Evolutionary conservation across 257 asterid species (phyloP), one percentile per base, ranked within the genome.

Genomic region (Przewalskia tangutica): DNA sequence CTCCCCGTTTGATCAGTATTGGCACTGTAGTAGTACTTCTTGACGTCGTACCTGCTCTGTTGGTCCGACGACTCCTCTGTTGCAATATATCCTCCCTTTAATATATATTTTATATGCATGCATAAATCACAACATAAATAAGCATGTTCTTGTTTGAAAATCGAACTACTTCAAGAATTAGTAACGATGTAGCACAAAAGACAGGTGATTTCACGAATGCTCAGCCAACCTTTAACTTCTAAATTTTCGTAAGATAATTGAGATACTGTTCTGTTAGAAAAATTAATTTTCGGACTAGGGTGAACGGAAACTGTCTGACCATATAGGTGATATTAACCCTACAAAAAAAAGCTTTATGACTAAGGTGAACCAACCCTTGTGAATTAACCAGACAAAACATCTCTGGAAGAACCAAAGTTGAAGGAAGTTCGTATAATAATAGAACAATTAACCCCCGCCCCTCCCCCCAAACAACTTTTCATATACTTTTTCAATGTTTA

Each of bases 61-160:
- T 50, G 44, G 23, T 48, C 60, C 79, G 5, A 50, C 23, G 79
- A 2, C 79, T 27, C 27, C 62, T 23, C 79, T 75, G 80, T 75
- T 50, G 46, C 62, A 71, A 71, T 18, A 71, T 20, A 71, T 71
- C 79, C 79, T 75, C 80, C 80, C 80, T 75, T 75, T 13, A 46
- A 23, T 68, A 68, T 50, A 50, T 50, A 18, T 68, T 68, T 27
- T 27, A 27, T 27, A 27, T 27, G 32, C 32, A 27, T 27, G 32
- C 70, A 63, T 63, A 63, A 2, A 63, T 63, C n/a, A 63, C 14
- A 20, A 11, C 3, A 71, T 71, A 20, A 10, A 71, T 46, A 20
- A 71, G 79, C 42, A 46, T 27, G 32, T 27, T 27, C 32, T 27
- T 27, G 32, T 27, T 27, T 27, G 32, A 27, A 27, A 27, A 27